These are phyloP conservation scores for Fusarium sarcochroum DNA, from an alignment of 2,329 filamentous ascomycete genomes.

Conservation along the genomic window DNA sequence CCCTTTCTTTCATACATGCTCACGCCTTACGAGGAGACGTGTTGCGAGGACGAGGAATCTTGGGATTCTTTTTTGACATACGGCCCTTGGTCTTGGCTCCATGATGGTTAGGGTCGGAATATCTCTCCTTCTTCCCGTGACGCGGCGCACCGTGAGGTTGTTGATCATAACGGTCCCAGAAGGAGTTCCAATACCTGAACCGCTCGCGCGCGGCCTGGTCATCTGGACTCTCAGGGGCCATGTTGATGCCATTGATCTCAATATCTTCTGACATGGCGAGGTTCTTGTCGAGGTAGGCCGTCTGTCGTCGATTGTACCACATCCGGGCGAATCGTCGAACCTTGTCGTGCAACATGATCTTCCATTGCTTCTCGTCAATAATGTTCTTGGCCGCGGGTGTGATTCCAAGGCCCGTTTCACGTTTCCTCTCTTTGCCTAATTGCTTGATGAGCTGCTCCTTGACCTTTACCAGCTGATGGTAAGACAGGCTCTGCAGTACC, in stretches of 20 bases:
- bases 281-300: constrained; percentile 4
- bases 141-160: constrained; percentile 9
- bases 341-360: constrained; percentile 38
- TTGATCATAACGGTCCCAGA: constrained; percentile 49
- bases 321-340: constrained; percentile 36
- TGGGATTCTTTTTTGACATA: neutral
- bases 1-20: too few species aligned
- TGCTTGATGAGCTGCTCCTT: constrained; percentile 40
- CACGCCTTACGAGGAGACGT: too few species aligned
- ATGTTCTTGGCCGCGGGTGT: neutral
- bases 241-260: constrained; percentile 17
- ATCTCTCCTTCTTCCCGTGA: neutral
- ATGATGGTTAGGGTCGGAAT: neutral
- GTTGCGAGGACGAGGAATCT: too few species aligned
- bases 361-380: constrained; percentile 35
- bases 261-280: neutral
- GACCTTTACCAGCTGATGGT: constrained; percentile 50
- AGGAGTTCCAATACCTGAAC: constrained; percentile 43
- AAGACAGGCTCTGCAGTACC: constrained; percentile 50
- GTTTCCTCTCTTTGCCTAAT: constrained; percentile 34
- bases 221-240: constrained; percentile 28
- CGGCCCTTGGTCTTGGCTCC: neutral
- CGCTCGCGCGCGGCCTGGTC: constrained; percentile 32
- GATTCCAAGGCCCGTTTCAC: constrained; percentile 37
- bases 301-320: constrained; percentile 42